Percentiles rank a stretch among this genome's conserved stretches.
Evolutionary conservation across 495 filamentous ascomycete genomes (phyloP).

Genomic region (Saxophila tyrrhenica): DNA sequence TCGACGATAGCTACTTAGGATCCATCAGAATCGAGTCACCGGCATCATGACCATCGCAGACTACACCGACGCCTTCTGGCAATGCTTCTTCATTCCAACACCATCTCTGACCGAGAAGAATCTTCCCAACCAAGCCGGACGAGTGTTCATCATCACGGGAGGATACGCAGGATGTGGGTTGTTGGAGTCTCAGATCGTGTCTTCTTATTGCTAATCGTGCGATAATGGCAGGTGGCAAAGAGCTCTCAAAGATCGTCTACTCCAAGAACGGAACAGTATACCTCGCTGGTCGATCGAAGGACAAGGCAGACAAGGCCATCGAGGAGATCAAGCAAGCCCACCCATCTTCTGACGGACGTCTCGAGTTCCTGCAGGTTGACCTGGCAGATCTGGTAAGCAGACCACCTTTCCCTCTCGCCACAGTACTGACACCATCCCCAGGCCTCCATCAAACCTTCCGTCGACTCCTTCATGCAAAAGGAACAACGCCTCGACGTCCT

Average conservation of each 20-base stretch:
- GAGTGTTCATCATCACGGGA: constrained; percentile 40
- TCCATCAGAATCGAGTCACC: too few species aligned
- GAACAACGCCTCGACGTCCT: constrained; percentile 39
- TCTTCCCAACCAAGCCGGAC: constrained; percentile 16
- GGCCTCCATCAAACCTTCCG: constrained; percentile 34
- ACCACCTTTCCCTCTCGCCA: background rate
- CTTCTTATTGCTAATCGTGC: too few species aligned
- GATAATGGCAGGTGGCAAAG: constrained; percentile 37
- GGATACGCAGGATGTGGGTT: constrained; percentile 31
- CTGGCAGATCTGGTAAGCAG: constrained; percentile 31
- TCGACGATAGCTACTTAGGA: too few species aligned
- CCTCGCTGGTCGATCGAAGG: constrained; percentile 36
- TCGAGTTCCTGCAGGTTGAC: constrained; percentile 36
- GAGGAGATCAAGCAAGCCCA: constrained; percentile 19
- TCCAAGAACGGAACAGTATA: constrained; percentile 41
- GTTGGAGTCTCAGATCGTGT: too few species aligned
- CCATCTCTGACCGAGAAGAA: constrained; percentile 18
- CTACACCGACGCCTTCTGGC: background rate
- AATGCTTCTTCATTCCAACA: constrained; percentile 15
- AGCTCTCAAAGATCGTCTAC: constrained; percentile 37
- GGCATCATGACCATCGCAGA: too few species aligned
- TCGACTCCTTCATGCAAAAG: constrained; percentile 29
- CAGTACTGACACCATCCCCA: background rate
- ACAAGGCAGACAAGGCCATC: constrained; percentile 31
- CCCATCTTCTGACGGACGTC: constrained; percentile 22